Evolutionary conservation across 768 basidiomycete species (phyloP).

Genomic region (Lentinula boryana): DNA sequence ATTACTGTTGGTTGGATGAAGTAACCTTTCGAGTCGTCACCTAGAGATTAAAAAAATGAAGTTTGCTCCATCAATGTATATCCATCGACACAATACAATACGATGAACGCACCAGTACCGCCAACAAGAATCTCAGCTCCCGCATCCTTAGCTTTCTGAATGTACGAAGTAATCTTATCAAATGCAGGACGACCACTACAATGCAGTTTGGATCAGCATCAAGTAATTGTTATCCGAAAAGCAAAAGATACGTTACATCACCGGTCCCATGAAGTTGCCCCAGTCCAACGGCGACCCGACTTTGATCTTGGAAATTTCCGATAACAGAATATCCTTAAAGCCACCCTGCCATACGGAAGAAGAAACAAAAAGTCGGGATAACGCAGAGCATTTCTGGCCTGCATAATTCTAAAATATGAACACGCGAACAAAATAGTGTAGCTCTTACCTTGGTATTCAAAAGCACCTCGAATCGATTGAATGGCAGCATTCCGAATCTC

Average conservation of each 20-base stretch:
- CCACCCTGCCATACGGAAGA: conserved; percentile 76
- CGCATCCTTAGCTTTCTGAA: conserved; percentile 78
- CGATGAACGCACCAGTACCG: conserved; percentile 53
- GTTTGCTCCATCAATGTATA: too few relatives aligned
- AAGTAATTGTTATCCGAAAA: neutral
- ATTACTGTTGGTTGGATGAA: conserved; percentile 95
- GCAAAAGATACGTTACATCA: conserved; percentile 56
- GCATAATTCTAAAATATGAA: neutral
- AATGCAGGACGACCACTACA: conserved; percentile 77
- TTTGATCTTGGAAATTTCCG: conserved; percentile 78
- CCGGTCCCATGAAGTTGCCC: conserved; percentile 89
- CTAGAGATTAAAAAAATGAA: conserved; percentile 24
- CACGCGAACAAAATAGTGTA: neutral
- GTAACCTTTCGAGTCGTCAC: conserved; percentile 87
- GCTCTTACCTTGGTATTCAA: conserved; percentile 85
- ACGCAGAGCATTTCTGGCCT: conserved; percentile 97
- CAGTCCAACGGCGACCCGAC: conserved; percentile 76
- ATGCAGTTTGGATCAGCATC: neutral
- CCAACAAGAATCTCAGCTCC: conserved; percentile 91
- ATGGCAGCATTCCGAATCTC: conserved; percentile 86
- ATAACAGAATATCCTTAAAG: conserved; percentile 76
- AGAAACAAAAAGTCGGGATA: conserved; percentile 90
- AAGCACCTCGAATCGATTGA: conserved; percentile 82
- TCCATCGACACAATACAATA: too few relatives aligned
- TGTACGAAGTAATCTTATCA: conserved; percentile 79